These are phyloP conservation scores for Talaromyces verruculosus DNA, from an alignment of 2,329 filamentous ascomycete genomes.

Conservation along the genomic window DNA sequence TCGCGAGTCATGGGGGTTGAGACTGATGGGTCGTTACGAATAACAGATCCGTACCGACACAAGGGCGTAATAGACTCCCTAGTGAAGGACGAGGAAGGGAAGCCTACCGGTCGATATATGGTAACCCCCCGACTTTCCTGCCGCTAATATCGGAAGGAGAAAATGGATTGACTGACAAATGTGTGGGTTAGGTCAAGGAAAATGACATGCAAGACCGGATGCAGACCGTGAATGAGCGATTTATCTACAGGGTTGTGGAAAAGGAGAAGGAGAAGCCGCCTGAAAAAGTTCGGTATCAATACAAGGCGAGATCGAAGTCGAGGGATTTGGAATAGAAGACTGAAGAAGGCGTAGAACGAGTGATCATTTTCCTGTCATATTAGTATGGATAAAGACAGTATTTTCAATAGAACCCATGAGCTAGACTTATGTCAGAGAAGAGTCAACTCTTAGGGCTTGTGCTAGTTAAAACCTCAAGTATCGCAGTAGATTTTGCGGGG, in stretches of 20 bases:
- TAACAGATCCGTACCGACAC: conserved; percentile 19
- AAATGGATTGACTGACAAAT: neutral
- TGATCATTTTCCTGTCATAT: neutral
- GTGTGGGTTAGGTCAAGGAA: conserved; percentile 14
- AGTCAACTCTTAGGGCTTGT: neutral
- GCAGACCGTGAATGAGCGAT: conserved; percentile 21
- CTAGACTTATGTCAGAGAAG: neutral
- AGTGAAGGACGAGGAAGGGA: conserved; percentile 13
- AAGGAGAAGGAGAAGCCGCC: conserved; percentile 6
- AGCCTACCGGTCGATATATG: conserved; percentile 18
- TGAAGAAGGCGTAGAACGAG: too few relatives aligned
- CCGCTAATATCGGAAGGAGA: too few relatives aligned
- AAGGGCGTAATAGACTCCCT: conserved; percentile 16
- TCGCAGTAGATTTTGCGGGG: neutral
- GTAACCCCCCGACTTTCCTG: neutral
- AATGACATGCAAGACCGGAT: conserved; percentile 15
- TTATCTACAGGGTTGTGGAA: conserved; percentile 19
- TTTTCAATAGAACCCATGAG: neutral
- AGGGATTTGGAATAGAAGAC: neutral
- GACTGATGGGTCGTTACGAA: neutral
- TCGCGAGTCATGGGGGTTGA: neutral
- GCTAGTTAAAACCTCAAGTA: neutral
- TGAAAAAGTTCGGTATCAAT: neutral
- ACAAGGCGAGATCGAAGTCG: neutral
- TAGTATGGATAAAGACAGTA: neutral